Evolutionary conservation across 345 rosid genomes (phyloP).

Genomic region (Laguncularia racemosa): DNA sequence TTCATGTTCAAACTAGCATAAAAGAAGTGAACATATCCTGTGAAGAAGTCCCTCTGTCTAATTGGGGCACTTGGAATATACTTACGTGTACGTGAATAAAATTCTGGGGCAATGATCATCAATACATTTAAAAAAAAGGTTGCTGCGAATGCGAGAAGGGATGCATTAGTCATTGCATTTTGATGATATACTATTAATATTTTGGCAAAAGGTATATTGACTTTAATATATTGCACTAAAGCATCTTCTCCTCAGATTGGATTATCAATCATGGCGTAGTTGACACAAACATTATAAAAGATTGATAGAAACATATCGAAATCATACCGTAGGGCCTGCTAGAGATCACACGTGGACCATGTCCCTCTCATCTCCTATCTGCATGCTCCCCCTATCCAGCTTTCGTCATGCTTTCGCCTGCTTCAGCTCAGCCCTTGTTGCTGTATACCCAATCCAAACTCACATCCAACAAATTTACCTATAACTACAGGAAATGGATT

Average conservation of each 20-base stretch:
- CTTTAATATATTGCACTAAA: conserved; percentile 15
- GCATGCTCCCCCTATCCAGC: neutral
- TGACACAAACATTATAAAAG: conserved; percentile 9
- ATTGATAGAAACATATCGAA: conserved; percentile 7
- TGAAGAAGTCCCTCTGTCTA: conserved; percentile 16
- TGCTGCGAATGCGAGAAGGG: conserved; percentile 15
- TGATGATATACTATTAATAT: neutral
- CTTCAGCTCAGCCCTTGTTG: conserved; percentile 26
- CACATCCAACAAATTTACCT: no score
- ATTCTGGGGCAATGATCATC: conserved; percentile 15
- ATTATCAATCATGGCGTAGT: conserved; percentile 10
- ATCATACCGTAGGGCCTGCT: conserved; percentile 38
- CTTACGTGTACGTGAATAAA: conserved; percentile 15
- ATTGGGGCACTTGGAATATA: conserved; percentile 5
- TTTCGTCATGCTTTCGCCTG: conserved; percentile 62
- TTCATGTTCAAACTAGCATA: conserved; percentile 5
- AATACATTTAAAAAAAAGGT: neutral
- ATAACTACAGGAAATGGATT: no score
- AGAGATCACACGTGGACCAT: conserved; percentile 43
- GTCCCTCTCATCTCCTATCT: conserved; percentile 11
- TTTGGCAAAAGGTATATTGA: conserved; percentile 21
- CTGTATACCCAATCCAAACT: neutral
- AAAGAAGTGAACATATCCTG: conserved; percentile 2
- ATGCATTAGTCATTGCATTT: conserved; percentile 2
- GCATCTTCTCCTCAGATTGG: conserved; percentile 5